Evolutionary conservation across 768 basidiomycete genomes (phyloP), one percentile per base, ranked within the genome.

Genomic region (Hericium alpestre): DNA sequence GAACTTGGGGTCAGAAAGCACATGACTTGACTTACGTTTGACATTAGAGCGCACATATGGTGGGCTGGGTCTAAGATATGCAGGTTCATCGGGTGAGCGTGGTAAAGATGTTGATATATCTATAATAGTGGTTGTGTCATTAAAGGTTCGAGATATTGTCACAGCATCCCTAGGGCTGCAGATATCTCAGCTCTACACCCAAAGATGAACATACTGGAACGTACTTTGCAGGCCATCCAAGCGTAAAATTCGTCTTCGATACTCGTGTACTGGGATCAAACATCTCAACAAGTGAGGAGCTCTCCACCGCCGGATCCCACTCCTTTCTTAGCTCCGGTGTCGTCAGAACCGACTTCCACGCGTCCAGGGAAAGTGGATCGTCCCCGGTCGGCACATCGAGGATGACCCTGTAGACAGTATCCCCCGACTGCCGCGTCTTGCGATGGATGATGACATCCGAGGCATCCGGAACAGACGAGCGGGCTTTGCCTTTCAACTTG

Each of bases 181-280:
- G 50, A 50, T n/a, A 37, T 4, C 32, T 55, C 27, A 59, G 48
- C 20, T 6, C 39, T 47, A 51, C 16, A 27, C 41, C 53, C 47
- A 13, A 1, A n/a, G 16, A 18, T 12, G 47, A 16, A 39, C 39
- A 18, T 2, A 38, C 9, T 20, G 18, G 50, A 7, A 79, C 91
- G 65, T 66, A 95, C 93, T 87, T 93, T 56, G 93, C 93, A 56
- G 95, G 95, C 95, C 95, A 99, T 1, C 95, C 95, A 10, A 99
- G 72, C 7, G 85, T 84, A 67, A 91, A 97, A 61, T 92, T 90
- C 0, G 93, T 96, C 73, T 90, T 92, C 20, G 80, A 79, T 65
- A 99, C 87, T 58, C 93, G 76, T 8, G 92, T 95, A 59, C 80
- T 79, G 41, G 82, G 82, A 70, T 96, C 94, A 56, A 95, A 81